Conservation (phyloP, 768 basidiomycete species). For the Lactarius sp. region DNA sequence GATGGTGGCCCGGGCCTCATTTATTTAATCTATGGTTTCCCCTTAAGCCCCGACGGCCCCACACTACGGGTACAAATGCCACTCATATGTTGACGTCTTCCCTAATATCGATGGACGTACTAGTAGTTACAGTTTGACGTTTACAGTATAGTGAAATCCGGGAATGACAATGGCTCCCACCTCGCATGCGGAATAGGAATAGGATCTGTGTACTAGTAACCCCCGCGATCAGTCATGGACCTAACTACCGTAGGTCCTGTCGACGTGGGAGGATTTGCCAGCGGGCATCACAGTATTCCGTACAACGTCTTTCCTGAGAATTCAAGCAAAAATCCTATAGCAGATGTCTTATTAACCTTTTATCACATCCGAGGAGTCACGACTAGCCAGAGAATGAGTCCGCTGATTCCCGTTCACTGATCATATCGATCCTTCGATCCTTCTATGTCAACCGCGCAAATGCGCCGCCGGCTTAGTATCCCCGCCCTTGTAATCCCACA, state of each 20-base stretch:
- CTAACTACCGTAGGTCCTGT: too few species aligned
- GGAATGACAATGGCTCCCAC: background rate
- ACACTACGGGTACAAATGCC: too few species aligned
- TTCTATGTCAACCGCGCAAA: background rate
- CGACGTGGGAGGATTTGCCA: too few species aligned
- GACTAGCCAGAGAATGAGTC: background rate
- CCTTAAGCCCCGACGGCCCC: background rate
- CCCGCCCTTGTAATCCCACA: background rate
- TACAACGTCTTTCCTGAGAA: background rate
- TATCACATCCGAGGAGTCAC: background rate
- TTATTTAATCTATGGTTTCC: too few species aligned
- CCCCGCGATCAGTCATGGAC: too few species aligned
- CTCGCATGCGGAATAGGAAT: too few species aligned
- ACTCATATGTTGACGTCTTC: background rate
- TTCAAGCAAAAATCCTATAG: too few species aligned
- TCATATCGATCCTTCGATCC: background rate
- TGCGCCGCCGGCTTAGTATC: background rate
- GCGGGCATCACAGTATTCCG: background rate
- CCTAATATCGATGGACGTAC: background rate
- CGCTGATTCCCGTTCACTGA: background rate
- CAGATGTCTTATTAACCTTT: too few species aligned
- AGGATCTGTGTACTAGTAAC: too few species aligned
- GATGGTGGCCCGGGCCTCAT: too few species aligned
- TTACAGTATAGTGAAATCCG: background rate
- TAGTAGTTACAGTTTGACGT: background rate